Conservation (phyloP, 176 grass and related monocot genomes). For the Carex pumila region DNA sequence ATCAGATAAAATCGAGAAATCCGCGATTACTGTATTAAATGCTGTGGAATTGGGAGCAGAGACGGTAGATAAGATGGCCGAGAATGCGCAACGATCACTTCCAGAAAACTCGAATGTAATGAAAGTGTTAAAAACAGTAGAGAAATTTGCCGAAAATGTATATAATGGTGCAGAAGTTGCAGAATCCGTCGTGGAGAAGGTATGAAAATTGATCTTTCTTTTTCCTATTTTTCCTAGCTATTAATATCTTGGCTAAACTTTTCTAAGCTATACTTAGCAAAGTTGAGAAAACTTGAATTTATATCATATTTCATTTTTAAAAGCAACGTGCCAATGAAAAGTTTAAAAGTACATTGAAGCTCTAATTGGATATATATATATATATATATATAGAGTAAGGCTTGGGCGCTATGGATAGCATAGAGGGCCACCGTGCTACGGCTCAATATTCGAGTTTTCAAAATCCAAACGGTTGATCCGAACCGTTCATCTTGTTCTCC, state of each 20-base stretch:
- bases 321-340: too few relatives aligned
- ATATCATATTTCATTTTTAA: neutral
- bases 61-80: conserved; percentile 41
- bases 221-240: neutral
- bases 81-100: conserved; percentile 31
- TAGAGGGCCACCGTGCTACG: too few relatives aligned
- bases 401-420: too few relatives aligned
- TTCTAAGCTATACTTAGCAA: neutral
- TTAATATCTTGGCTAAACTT: neutral
- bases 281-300: neutral
- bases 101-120: conserved; percentile 41
- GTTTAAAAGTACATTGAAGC: neutral
- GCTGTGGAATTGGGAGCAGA: conserved; percentile 53
- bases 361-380: too few relatives aligned
- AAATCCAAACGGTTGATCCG: too few relatives aligned
- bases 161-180: conserved; percentile 45
- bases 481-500: too few relatives aligned
- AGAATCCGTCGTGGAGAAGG: conserved; percentile 54
- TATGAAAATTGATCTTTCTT: neutral
- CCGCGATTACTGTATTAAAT: conserved; percentile 23
- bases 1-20: conserved; percentile 32
- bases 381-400: too few relatives aligned
- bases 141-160: conserved; percentile 43
- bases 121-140: conserved; percentile 32
- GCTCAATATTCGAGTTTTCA: too few relatives aligned